Conservation (phyloP, 176 grass and related monocot species). For the Carex cristatella region DNA sequence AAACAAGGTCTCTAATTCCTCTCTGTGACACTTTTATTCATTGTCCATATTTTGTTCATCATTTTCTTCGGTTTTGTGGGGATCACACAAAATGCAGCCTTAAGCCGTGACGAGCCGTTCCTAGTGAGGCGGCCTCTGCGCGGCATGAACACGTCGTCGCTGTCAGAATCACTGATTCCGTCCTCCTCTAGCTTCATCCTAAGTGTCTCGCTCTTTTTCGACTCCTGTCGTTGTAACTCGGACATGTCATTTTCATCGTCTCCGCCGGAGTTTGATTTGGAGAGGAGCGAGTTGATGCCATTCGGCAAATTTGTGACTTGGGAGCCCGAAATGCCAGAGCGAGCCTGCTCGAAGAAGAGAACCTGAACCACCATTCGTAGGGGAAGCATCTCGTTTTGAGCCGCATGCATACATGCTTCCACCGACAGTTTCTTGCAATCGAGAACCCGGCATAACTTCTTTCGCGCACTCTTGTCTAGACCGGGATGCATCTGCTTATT, state of each 20-base stretch:
- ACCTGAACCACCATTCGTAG: slow-evolving; percentile 89
- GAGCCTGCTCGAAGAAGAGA: slow-evolving; percentile 93
- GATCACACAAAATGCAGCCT: slow-evolving; percentile 64
- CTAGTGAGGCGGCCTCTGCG: slow-evolving; percentile 42
- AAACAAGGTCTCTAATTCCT: slow-evolving; percentile 31
- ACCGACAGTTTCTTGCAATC: slow-evolving; percentile 92
- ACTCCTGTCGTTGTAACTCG: slow-evolving; percentile 40
- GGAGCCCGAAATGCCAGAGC: slow-evolving; percentile 42
- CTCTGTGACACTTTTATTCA: slow-evolving; percentile 47
- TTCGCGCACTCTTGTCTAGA: slow-evolving; percentile 66
- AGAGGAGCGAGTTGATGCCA: slow-evolving; percentile 63
- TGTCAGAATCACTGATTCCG: slow-evolving; percentile 18
- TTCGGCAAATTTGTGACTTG: slow-evolving; percentile 38
- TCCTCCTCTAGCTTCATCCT: slow-evolving; percentile 94
- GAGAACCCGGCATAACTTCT: slow-evolving; percentile 63
- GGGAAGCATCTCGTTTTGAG: slow-evolving; percentile 87
- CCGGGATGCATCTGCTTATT: slow-evolving; percentile 55
- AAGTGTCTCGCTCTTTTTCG: slow-evolving; percentile 70
- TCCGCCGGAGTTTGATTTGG: slow-evolving; percentile 47
- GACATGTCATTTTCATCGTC: slow-evolving; percentile 35
- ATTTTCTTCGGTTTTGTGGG: slow-evolving; percentile 73
- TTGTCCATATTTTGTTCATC: slow-evolving; percentile 67
- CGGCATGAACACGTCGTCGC: slow-evolving; percentile 52
- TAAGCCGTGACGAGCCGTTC: slow-evolving; percentile 67
- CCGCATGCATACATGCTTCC: slow-evolving; percentile 77